These are phyloP conservation scores for Colletotrichum sp. DNA, from an alignment of 2,329 filamentous ascomycete species.

Conservation along the genomic window DNA sequence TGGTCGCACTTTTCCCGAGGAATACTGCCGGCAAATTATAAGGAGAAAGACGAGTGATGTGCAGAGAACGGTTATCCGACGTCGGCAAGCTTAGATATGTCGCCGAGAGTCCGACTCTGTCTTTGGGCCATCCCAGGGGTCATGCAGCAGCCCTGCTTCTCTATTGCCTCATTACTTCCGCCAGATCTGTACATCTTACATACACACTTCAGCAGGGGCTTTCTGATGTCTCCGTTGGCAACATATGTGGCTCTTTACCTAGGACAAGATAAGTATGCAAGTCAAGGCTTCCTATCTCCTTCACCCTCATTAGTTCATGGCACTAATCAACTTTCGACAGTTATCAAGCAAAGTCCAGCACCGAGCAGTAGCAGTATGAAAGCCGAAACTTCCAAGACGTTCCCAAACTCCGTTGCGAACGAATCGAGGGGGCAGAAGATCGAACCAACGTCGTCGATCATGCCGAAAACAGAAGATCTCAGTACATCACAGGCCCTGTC, in stretches of 20 bases:
- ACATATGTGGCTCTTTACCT: neutral
- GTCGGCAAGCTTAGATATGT: neutral
- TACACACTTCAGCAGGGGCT: accelerated
- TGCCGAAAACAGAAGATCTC: neutral
- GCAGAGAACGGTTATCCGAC: neutral
- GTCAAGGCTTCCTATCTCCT: accelerated
- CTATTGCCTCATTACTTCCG: neutral
- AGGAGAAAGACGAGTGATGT: neutral
- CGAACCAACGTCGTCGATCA: neutral
- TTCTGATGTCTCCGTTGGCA: neutral
- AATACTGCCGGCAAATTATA: neutral
- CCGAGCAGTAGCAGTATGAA: neutral
- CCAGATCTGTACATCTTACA: neutral
- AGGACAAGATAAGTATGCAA: neutral
- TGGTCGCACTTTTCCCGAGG: neutral
- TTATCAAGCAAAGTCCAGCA: neutral
- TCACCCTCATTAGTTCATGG: neutral
- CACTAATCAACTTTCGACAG: neutral
- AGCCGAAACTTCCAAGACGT: neutral
- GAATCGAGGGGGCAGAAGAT: neutral
- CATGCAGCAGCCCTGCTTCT: neutral
- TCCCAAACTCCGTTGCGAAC: accelerated
- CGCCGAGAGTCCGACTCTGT: neutral
- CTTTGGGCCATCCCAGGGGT: neutral
- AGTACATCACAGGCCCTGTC: neutral